Evolutionary conservation across 495 filamentous ascomycete species (phyloP).

Genomic region (Aspergillus panamensis): DNA sequence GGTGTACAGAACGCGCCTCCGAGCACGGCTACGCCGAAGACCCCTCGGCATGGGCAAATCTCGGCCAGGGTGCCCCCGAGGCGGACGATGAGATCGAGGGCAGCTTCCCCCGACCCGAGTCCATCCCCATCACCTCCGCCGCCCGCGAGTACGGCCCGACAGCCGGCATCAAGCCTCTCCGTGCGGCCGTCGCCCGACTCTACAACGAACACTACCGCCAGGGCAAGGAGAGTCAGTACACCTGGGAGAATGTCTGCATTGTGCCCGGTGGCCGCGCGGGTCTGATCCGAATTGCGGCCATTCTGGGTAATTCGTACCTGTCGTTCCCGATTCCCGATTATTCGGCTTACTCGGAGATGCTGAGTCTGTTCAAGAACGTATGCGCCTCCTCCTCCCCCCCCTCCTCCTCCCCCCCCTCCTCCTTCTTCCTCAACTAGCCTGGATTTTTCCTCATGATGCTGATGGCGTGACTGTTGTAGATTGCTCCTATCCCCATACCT

Average conservation of each 20-base stretch:
- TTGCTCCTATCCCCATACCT: slow-evolving; percentile 85
- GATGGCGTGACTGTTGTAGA: slow-evolving; percentile 45
- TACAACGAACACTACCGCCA: slow-evolving; percentile 92
- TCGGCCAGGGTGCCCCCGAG: slow-evolving; percentile 93
- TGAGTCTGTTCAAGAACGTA: slow-evolving; percentile 84
- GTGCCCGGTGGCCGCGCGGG: slow-evolving; percentile 92
- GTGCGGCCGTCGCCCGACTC: slow-evolving; percentile 84
- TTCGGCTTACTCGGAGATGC: slow-evolving; percentile 93
- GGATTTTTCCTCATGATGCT: neutral
- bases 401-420: neutral
- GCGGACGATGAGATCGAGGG: slow-evolving; percentile 90
- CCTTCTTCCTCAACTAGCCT: neutral
- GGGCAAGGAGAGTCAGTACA: slow-evolving; percentile 85
- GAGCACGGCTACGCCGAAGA: slow-evolving; percentile 81
- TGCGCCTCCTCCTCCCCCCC: slow-evolving; percentile 24
- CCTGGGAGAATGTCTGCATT: slow-evolving; percentile 99
- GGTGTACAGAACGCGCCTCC: slow-evolving; percentile 77
- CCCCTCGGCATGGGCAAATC: slow-evolving; percentile 82
- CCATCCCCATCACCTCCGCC: slow-evolving; percentile 69
- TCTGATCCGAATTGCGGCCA: slow-evolving; percentile 89
- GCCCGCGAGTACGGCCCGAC: slow-evolving; percentile 91
- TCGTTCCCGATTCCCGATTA: slow-evolving; percentile 81
- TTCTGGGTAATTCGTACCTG: slow-evolving; percentile 86
- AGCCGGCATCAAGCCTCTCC: slow-evolving; percentile 85
- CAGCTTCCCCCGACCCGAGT: slow-evolving; percentile 81